Conservation (phyloP, 345 rosid species). For the Eucalyptus shirleyi region DNA sequence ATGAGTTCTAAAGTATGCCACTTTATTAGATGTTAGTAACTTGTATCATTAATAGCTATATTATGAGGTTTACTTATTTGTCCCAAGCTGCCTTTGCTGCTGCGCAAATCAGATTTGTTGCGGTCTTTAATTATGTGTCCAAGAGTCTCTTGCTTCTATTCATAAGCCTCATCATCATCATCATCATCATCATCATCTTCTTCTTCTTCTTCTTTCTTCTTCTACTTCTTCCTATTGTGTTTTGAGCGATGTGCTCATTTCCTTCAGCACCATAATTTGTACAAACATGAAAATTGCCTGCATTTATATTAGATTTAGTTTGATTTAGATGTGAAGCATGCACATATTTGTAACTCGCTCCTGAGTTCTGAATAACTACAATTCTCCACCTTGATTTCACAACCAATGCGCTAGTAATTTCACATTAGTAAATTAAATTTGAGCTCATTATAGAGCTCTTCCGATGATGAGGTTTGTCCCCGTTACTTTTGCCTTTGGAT, state of each 20-base stretch:
- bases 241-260: background rate
- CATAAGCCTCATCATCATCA: background rate
- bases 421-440: background rate
- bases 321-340: background rate
- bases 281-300: background rate
- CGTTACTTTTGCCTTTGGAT: background rate
- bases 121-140: background rate
- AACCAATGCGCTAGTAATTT: background rate
- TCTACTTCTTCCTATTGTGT: background rate
- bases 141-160: background rate
- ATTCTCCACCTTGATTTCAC: background rate
- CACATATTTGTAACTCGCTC: background rate
- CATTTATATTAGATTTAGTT: background rate
- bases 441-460: background rate
- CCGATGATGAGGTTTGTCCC: background rate
- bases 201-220: background rate
- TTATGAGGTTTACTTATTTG: background rate
- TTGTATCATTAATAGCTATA: background rate
- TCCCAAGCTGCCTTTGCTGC: background rate
- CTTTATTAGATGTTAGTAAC: background rate
- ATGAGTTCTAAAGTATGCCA: background rate
- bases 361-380: background rate
- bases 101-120: background rate
- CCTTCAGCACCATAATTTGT: background rate
- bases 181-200: accelerated